Evolutionary conservation across 495 filamentous ascomycete genomes (phyloP).

Genomic region (Podospora bellae-mahoneyi): DNA sequence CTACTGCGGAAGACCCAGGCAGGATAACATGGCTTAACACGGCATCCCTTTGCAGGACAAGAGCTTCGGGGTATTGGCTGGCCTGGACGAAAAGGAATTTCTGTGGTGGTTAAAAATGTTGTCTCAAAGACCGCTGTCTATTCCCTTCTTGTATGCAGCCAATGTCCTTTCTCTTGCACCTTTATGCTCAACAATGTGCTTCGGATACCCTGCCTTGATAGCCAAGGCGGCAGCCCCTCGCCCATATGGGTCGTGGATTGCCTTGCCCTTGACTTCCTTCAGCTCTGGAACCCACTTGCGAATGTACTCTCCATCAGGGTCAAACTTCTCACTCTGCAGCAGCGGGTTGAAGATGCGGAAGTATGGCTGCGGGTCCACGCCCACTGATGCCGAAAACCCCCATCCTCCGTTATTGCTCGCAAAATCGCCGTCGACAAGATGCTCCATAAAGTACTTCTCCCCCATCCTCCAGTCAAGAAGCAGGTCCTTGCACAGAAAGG

Average conservation of each 20-base stretch:
- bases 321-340: conserved; percentile 82
- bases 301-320: conserved; percentile 65
- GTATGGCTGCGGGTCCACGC: conserved; percentile 89
- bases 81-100: neutral
- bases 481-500: conserved; percentile 83
- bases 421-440: conserved; percentile 89
- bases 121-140: conserved; percentile 20
- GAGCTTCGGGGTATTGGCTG: no score
- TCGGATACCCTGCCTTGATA: conserved; percentile 68
- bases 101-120: neutral
- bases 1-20: neutral
- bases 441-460: conserved; percentile 84
- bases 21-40: neutral
- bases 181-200: conserved; percentile 71
- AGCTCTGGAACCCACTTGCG: conserved; percentile 71
- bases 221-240: conserved; percentile 56
- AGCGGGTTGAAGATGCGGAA: conserved; percentile 89
- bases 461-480: conserved; percentile 88
- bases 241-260: conserved; percentile 73
- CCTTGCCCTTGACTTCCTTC: conserved; percentile 51
- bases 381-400: conserved; percentile 77
- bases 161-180: conserved; percentile 61
- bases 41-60: neutral
- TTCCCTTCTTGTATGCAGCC: conserved; percentile 63
- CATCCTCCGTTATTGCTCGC: conserved; percentile 90